Evolutionary conservation across 768 basidiomycete species (phyloP).

Genomic region (Lactarius deliciosus): DNA sequence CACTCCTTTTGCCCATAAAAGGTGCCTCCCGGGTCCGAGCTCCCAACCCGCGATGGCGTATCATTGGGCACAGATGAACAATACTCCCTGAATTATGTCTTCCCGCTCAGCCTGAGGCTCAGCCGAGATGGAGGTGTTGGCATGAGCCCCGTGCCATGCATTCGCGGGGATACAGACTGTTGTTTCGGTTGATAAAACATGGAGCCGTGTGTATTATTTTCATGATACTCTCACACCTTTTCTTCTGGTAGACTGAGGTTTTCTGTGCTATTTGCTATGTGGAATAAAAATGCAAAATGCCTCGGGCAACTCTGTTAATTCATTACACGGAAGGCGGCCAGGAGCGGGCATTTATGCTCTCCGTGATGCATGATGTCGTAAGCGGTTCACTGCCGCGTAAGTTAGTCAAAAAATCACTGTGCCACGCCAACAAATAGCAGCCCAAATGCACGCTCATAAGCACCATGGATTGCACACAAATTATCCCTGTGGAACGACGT

Average conservation of each 20-base stretch:
- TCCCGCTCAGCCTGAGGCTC: slow-evolving; percentile 7
- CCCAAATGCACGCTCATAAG: neutral
- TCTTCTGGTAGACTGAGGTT: neutral
- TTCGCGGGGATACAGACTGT: slow-evolving; percentile 16
- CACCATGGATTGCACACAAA: no score
- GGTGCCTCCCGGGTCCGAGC: slow-evolving; percentile 69
- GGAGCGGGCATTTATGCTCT: neutral
- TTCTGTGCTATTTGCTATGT: neutral
- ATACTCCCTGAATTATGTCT: slow-evolving; percentile 5
- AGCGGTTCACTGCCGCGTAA: neutral
- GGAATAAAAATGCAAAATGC: neutral
- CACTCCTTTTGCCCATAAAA: slow-evolving; percentile 58
- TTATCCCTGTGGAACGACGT: no score
- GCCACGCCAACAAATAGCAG: neutral
- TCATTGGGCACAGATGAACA: slow-evolving; percentile 66
- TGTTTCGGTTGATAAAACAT: neutral
- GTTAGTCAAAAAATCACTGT: neutral
- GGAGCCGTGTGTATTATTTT: neutral
- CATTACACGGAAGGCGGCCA: neutral
- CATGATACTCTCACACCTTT: neutral
- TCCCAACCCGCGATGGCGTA: slow-evolving; percentile 67
- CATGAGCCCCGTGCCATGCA: neutral
- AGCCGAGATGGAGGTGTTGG: slow-evolving; percentile 3
- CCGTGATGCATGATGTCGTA: neutral
- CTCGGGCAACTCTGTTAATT: neutral